These are phyloP conservation scores for Aspergillus melleus DNA, from an alignment of 2,329 filamentous ascomycete species.

Conservation along the genomic window DNA sequence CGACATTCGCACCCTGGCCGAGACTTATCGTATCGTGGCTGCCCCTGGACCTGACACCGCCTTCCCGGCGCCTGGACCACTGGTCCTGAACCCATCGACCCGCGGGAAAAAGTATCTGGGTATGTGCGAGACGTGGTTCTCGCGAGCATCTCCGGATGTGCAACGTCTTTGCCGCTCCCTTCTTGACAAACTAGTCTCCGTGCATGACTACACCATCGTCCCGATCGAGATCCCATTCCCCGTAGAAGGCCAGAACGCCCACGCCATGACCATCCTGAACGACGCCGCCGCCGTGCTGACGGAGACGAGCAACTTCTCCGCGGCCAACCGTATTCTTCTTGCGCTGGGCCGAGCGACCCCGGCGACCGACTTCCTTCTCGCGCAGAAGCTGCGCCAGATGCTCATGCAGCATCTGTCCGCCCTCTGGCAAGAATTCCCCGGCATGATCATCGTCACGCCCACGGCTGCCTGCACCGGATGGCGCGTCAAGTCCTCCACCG, in stretches of 20 bases:
- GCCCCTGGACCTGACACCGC: slow-evolving; percentile 62
- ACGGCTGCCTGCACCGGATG: slow-evolving; percentile 71
- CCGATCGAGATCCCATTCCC: slow-evolving; percentile 54
- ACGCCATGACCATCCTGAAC: slow-evolving; percentile 70
- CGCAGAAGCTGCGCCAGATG: slow-evolving; percentile 66
- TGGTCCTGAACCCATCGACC: slow-evolving; percentile 45
- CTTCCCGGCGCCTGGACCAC: slow-evolving; percentile 49
- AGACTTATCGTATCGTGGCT: slow-evolving; percentile 73
- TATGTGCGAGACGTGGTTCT: slow-evolving; percentile 64
- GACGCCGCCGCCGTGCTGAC: slow-evolving; percentile 56
- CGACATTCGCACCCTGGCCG: slow-evolving; percentile 69
- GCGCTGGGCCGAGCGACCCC: slow-evolving; percentile 60
- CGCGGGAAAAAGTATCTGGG: slow-evolving; percentile 61
- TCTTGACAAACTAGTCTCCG: slow-evolving; percentile 49
- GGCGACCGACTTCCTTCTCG: slow-evolving; percentile 66
- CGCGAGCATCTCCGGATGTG: slow-evolving; percentile 62
- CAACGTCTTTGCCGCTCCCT: slow-evolving; percentile 58
- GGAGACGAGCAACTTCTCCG: slow-evolving; percentile 33
- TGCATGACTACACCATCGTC: slow-evolving; percentile 37
- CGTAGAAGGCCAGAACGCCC: slow-evolving; percentile 67
- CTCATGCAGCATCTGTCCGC: slow-evolving; percentile 72
- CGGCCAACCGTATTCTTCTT: slow-evolving; percentile 58
- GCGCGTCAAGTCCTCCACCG: slow-evolving; percentile 60
- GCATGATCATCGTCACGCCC: slow-evolving; percentile 72
- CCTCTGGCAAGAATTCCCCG: slow-evolving; percentile 66